Conservation (phyloP, 768 basidiomycete species). For the Rhodotorula babjevae region DNA sequence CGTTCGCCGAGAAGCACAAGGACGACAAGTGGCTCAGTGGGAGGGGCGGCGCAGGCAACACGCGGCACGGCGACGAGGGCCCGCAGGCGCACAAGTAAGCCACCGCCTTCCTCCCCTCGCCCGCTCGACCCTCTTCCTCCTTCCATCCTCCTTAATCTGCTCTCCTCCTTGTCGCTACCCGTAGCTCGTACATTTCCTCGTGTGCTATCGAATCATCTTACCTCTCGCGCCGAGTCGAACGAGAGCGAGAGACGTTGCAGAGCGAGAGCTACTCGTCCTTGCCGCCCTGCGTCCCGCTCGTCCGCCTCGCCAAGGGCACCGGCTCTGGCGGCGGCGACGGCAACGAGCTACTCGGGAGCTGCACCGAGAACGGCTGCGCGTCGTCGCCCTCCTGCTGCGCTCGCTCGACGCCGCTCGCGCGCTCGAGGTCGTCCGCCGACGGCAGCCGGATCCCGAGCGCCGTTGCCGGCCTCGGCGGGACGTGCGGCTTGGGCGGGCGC, state of each 20-base stretch:
- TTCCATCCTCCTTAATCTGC: too few relatives aligned
- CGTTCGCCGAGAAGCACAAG: slow-evolving; percentile 22
- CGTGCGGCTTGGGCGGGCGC: slow-evolving; percentile 12
- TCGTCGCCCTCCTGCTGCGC: not conserved
- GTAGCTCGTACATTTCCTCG: too few relatives aligned
- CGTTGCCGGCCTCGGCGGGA: slow-evolving; percentile 13
- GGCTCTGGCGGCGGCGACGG: slow-evolving; percentile 20
- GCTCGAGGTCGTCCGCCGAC: too few relatives aligned
- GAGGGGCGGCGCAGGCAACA: slow-evolving; percentile 29
- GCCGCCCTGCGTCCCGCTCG: too few relatives aligned
- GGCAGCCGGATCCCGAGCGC: slow-evolving; percentile 7
- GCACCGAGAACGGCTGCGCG: not conserved
- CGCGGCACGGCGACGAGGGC: not conserved
- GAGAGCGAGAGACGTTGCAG: too few relatives aligned
- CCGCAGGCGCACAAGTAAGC: not conserved
- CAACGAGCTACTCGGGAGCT: not conserved
- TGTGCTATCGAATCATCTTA: too few relatives aligned
- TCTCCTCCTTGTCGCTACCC: not conserved
- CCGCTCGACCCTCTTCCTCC: not conserved
- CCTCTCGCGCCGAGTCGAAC: too few relatives aligned
- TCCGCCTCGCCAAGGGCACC: too few relatives aligned
- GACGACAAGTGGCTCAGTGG: slow-evolving; percentile 15
- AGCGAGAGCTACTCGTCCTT: not conserved
- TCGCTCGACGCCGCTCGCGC: too few relatives aligned
- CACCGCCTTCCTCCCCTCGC: too few relatives aligned